Conservation (phyloP, 78 protist genomes). For the Dictyostelium intermedium region DNA sequence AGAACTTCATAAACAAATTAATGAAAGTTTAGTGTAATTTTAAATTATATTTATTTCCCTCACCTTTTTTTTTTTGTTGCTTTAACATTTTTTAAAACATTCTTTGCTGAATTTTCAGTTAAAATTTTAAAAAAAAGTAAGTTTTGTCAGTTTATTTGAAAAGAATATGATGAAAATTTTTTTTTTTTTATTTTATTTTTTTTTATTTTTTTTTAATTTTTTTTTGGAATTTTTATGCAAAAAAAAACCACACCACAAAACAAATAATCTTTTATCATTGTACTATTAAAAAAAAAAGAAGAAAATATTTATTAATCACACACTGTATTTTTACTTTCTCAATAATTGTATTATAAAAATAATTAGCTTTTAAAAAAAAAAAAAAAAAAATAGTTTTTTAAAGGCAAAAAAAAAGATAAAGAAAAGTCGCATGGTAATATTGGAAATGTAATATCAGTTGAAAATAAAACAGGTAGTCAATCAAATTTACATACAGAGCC, state of each 20-base stretch:
- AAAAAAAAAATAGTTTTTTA: neutral
- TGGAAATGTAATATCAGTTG: neutral
- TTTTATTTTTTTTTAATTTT: too few relatives aligned
- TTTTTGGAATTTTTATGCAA: too few relatives aligned
- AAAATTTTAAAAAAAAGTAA: too few relatives aligned
- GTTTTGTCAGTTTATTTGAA: too few relatives aligned
- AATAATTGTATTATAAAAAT: neutral
- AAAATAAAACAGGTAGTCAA: neutral
- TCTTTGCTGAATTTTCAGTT: too few relatives aligned
- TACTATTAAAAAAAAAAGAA: neutral
- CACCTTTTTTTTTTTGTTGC: too few relatives aligned
- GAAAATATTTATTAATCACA: neutral
- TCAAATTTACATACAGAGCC: neutral
- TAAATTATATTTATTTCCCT: too few relatives aligned
- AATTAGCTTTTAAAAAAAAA: neutral
- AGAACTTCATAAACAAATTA: too few relatives aligned
- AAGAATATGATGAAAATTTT: too few relatives aligned
- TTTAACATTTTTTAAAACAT: too few relatives aligned
- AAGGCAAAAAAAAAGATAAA: conserved; percentile 62
- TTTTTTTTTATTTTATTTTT: too few relatives aligned
- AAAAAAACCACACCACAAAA: neutral
- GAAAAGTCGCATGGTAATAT: neutral
- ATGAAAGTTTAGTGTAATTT: too few relatives aligned
- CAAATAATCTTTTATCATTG: neutral
- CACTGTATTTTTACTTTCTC: neutral